Percentiles rank a stretch among this genome's conserved stretches.
These are phyloP conservation scores for Nannizziopsis barbatae DNA, from an alignment of 2,329 filamentous ascomycete genomes.

Conservation along the genomic window DNA sequence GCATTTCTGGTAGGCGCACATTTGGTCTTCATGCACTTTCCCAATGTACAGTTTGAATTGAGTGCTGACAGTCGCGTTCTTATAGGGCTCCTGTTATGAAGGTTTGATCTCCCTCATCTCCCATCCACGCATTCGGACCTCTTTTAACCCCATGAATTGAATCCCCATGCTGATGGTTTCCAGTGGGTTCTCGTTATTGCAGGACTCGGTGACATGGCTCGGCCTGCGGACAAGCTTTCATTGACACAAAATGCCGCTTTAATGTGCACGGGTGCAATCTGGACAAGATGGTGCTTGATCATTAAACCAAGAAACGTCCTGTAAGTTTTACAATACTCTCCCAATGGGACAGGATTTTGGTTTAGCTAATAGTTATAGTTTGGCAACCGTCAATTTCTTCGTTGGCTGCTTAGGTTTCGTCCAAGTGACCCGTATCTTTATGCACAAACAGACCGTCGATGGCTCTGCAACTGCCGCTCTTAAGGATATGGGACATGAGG, in stretches of 20 bases:
- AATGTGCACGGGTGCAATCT: constrained; percentile 84
- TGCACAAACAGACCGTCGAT: constrained; percentile 46
- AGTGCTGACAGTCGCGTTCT: constrained; percentile 2
- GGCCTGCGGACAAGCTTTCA: constrained; percentile 85
- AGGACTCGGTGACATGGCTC: constrained; percentile 80
- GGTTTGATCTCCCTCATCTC: constrained; percentile 32
- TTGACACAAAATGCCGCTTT: constrained; percentile 85
- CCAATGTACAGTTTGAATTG: neutral
- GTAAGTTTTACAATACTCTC: constrained; percentile 45
- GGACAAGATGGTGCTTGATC: constrained; percentile 97
- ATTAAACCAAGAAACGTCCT: constrained; percentile 90
- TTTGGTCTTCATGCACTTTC: neutral
- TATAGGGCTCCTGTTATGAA: constrained; percentile 87
- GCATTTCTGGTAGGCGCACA: constrained; percentile 69
- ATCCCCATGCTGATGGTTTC: constrained; percentile 12
- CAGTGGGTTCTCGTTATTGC: constrained; percentile 88
- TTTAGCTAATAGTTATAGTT: constrained; percentile 37
- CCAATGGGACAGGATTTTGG: neutral
- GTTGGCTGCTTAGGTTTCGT: constrained; percentile 76
- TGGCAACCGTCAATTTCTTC: constrained; percentile 97
- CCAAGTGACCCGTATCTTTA: constrained; percentile 67
- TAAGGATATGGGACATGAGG: constrained; percentile 30
- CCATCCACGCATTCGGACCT: neutral
- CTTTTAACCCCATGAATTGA: neutral
- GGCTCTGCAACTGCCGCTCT: constrained; percentile 29